Evolutionary conservation across 345 rosid genomes (phyloP).

Genomic region (Citropsis articulata): DNA sequence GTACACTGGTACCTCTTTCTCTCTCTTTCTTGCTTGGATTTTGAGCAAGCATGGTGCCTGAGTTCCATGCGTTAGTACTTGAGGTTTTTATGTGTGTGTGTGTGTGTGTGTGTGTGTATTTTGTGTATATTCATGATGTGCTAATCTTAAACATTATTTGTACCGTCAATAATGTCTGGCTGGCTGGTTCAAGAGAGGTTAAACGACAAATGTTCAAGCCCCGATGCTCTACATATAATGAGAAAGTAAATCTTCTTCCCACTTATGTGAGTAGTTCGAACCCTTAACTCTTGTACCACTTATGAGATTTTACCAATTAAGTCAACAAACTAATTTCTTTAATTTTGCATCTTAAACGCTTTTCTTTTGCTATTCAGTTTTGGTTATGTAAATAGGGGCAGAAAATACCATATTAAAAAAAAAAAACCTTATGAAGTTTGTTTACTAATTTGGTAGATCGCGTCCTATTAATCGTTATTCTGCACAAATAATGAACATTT

Average conservation of each 20-base stretch:
- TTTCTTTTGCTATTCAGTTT: not conserved
- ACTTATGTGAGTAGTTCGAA: not conserved
- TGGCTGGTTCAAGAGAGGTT: not conserved
- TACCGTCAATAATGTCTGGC: no score
- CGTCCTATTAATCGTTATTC: no score
- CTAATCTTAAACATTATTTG: not conserved
- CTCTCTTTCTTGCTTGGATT: not conserved
- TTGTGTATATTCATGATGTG: not conserved
- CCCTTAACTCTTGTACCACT: not conserved
- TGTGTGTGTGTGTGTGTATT: no score
- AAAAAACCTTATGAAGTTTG: not conserved
- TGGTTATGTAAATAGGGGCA: not conserved
- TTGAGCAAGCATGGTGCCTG: not conserved
- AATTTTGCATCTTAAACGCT: not conserved
- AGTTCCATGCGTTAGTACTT: not conserved
- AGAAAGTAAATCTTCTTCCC: not conserved
- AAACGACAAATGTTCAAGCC: not conserved
- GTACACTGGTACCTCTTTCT: slow-evolving; percentile 5
- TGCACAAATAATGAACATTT: no score
- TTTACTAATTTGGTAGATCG: not conserved
- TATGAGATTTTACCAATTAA: not conserved
- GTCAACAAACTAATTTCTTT: not conserved
- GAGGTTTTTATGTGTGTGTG: not conserved
- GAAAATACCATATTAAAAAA: not conserved
- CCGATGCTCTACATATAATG: not conserved